These are phyloP conservation scores for Solanum dulcamara DNA, from an alignment of 257 asterid species.

Conservation along the genomic window DNA sequence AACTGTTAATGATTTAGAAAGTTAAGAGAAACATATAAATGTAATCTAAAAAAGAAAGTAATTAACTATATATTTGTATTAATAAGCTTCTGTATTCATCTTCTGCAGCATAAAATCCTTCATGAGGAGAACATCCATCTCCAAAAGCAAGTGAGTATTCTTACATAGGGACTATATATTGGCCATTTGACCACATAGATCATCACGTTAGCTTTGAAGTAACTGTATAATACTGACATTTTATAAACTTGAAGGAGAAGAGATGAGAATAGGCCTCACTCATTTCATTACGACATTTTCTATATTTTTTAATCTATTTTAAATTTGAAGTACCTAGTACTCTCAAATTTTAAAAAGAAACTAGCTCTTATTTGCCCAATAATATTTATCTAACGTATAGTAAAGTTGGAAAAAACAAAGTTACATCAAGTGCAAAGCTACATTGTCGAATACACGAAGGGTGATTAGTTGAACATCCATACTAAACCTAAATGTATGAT, in stretches of 20 bases:
- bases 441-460: neutral
- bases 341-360: neutral
- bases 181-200: neutral
- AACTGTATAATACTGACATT: neutral
- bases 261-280: neutral
- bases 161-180: too few species aligned
- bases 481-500: neutral
- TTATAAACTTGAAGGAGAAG: neutral
- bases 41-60: neutral
- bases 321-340: neutral
- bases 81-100: neutral
- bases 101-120: slow-evolving; percentile 40
- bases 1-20: neutral
- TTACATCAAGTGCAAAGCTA: neutral
- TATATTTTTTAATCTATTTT: neutral
- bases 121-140: slow-evolving; percentile 46
- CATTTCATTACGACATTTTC: neutral
- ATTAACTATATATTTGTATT: too few species aligned
- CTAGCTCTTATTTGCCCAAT: neutral
- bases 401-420: neutral
- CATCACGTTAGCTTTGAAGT: neutral
- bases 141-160: slow-evolving; percentile 35
- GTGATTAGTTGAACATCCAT: neutral
- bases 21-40: neutral
- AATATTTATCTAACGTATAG: neutral